Base-by-base conservation (phyloP, 306 rosid genomes). In the Rosa rugosa region DNA sequence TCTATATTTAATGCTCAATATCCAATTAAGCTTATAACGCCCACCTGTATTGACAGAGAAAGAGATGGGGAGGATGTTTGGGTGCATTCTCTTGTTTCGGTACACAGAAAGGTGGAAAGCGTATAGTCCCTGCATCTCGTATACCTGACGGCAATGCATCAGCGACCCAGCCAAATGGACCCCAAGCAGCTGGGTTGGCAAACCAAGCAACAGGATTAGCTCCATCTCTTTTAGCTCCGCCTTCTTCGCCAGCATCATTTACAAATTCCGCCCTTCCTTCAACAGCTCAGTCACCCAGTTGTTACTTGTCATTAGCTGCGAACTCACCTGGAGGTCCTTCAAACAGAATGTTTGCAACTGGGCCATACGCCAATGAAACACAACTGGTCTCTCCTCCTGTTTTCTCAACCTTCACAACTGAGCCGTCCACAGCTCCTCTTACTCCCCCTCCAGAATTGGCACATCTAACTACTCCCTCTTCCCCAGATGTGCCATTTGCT, bases 301-400 rank as follows among this genome's bases (percentile, higher is more conserved):
- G 97, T 81, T 91, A 86, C 90, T 80, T 92, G 85, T 94, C 97
- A 64, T 53, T 89, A 74, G 86, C 99, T 82, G 94, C 98, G 11
- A 95, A 95, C 84, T 95, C 99, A 40, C 98, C 99, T 49, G 98
- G 97, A n/a, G 99, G 96, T 82, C 98, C 99, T 76, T 96, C 99
- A 41, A 87, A 92, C 73, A 80, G 89, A 72, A 93, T 93, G 90
- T 96, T 6, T 84, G 98, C 97, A 57, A 96, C 98, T 13, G 99
- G 99, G 69, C 99, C 99, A 22, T 96, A 96, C 82, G 98, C 99
- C 51, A 95, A 96, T 23, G 99, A 96, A 78, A 86, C 97, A 36
- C 99, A 93, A 47, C 85, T 85, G 42, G 99, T 96, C 44, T 96
- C 99, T 83, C 99, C 99, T 83, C 99, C 98, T 8, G 98, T 90